Percentiles rank a stretch among this genome's conserved stretches.
Evolutionary conservation across 208 protist species (phyloP).

Genomic region (Trypanosoma brucei): DNA sequence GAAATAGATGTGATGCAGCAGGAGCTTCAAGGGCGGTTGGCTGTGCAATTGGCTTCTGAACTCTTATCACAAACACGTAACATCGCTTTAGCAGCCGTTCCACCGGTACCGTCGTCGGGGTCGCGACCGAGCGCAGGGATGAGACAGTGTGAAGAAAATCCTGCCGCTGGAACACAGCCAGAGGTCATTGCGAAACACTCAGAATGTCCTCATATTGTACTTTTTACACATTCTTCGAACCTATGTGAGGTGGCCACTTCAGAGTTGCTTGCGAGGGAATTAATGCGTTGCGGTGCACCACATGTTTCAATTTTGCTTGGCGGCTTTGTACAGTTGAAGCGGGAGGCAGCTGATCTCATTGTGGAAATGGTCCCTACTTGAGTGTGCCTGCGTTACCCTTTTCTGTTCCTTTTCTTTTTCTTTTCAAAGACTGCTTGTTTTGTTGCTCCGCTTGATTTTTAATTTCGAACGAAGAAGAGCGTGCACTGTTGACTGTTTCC

Average conservation of each 20-base stretch:
- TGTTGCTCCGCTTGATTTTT: constrained; percentile 6
- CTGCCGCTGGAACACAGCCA: not conserved
- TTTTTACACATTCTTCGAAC: constrained; percentile 12
- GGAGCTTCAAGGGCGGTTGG: constrained; percentile 23
- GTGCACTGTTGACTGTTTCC: not conserved
- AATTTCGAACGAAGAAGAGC: not conserved
- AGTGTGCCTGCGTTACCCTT: constrained; percentile 10
- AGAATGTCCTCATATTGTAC: constrained; percentile 18
- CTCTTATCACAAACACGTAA: constrained; percentile 39
- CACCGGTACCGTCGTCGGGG: constrained; percentile 1
- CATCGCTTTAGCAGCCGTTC: constrained; percentile 37
- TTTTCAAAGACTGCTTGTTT: not conserved
- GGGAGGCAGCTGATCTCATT: constrained; percentile 38
- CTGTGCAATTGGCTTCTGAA: constrained; percentile 41
- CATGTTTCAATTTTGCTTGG: constrained; percentile 62
- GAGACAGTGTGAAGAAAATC: too few species aligned
- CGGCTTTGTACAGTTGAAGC: constrained; percentile 36
- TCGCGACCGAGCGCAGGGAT: not conserved
- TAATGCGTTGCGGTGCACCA: constrained; percentile 46
- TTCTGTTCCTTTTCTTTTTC: constrained; percentile 8
- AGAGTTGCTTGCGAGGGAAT: constrained; percentile 39
- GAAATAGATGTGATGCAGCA: not conserved
- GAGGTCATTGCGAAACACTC: not conserved
- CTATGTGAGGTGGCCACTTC: constrained; percentile 22
- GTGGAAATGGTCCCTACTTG: constrained; percentile 10